Evolutionary conservation across 1,284 basidiomycete species (phyloP).

Genomic region (Ceratobasidium theobromae): DNA sequence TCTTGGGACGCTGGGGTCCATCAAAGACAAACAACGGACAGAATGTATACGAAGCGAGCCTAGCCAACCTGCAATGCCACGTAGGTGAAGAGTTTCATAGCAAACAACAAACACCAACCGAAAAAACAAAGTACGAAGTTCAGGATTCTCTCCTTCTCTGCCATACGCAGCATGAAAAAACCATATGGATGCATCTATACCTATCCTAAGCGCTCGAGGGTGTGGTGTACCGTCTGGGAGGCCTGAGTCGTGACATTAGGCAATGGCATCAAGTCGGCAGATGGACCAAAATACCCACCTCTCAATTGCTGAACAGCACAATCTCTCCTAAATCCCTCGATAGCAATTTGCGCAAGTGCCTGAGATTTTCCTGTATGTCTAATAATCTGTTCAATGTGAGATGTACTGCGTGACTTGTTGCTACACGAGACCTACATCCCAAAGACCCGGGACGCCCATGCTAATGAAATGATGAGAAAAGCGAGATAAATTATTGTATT

Average conservation of each 20-base stretch:
- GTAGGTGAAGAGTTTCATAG: neutral
- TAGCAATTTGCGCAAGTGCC: slow-evolving; percentile 37
- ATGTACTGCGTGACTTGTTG: neutral
- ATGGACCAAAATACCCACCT: slow-evolving; percentile 40
- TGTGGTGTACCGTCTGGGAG: slow-evolving; percentile 4
- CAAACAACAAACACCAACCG: slow-evolving; percentile 37
- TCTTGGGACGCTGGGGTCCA: slow-evolving; percentile 77
- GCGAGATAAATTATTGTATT: neutral
- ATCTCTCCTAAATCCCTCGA: slow-evolving; percentile 43
- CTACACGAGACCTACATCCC: slow-evolving; percentile 44
- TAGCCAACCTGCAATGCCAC: slow-evolving; percentile 44
- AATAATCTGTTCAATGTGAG: slow-evolving; percentile 32
- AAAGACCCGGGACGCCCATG: slow-evolving; percentile 48
- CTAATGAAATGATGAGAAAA: neutral
- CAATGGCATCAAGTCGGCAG: neutral
- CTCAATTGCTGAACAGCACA: slow-evolving; percentile 42
- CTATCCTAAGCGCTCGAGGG: slow-evolving; percentile 18
- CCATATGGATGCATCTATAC: slow-evolving; percentile 42
- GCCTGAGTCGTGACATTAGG: slow-evolving; percentile 10
- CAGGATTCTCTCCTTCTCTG: slow-evolving; percentile 49
- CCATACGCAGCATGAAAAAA: slow-evolving; percentile 49
- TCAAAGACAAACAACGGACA: slow-evolving; percentile 94
- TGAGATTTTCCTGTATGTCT: slow-evolving; percentile 36
- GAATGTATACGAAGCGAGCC: slow-evolving; percentile 74
- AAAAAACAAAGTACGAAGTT: slow-evolving; percentile 52